Evolutionary conservation across 2,329 filamentous ascomycete genomes (phyloP).

Genomic region (Beauveria scarabaeidicola): DNA sequence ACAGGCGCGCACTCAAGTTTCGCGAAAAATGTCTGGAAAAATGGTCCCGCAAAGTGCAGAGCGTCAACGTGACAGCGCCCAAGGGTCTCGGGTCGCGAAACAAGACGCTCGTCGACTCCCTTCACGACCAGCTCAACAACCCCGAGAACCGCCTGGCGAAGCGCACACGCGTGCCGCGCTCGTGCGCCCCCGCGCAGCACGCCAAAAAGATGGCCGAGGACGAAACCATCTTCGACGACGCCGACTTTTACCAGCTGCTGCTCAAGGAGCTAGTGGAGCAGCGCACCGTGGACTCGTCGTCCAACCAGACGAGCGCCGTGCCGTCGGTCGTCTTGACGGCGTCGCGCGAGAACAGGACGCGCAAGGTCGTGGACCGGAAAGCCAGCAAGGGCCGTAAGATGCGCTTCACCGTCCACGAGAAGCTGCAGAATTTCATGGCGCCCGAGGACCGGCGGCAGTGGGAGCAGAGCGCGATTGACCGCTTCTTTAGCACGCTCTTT

Average conservation of each 20-base stretch:
- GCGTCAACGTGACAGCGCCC: constrained; percentile 34
- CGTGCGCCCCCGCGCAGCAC: constrained; percentile 65
- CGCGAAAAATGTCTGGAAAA: constrained; percentile 73
- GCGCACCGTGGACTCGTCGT: constrained; percentile 61
- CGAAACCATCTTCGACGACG: constrained; percentile 74
- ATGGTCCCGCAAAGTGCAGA: constrained; percentile 67
- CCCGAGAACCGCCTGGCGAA: constrained; percentile 56
- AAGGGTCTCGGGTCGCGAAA: constrained; percentile 22
- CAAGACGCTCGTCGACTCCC: constrained; percentile 50
- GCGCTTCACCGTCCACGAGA: constrained; percentile 91
- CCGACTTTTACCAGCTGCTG: constrained; percentile 87
- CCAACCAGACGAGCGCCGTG: constrained; percentile 34
- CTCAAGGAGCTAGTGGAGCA: constrained; percentile 91
- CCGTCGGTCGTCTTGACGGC: constrained; percentile 57
- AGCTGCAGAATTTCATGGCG: constrained; percentile 96
- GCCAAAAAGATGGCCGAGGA: constrained; percentile 49
- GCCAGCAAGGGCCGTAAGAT: constrained; percentile 93
- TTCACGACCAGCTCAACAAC: constrained; percentile 60
- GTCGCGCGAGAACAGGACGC: constrained; percentile 67
- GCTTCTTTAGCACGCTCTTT: constrained; percentile 67
- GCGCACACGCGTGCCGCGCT: constrained; percentile 62
- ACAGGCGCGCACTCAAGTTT: constrained; percentile 48
- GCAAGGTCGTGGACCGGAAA: constrained; percentile 81
- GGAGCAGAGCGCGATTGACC: constrained; percentile 71
- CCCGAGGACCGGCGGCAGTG: constrained; percentile 73